Evolutionary conservation across 1,284 basidiomycete species (phyloP), one percentile per base, ranked within the genome.

Genomic region (Inonotus hispidus): DNA sequence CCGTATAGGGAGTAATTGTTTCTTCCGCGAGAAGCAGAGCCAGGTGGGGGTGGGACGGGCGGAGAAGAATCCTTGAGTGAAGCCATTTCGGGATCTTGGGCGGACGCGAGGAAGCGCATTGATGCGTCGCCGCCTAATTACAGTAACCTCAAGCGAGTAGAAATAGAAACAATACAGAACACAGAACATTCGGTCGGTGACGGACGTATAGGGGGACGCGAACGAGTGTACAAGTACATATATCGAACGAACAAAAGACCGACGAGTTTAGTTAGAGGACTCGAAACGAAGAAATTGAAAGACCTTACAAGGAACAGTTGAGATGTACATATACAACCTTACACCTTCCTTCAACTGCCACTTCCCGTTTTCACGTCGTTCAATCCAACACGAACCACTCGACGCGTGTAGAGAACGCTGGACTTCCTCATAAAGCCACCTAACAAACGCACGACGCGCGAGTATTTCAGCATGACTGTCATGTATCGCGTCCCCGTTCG

Each of bases 81-180:
- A 1, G 92, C 88, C 77, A 88, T 87, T 29, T 77, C 77, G 35
- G 79, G 76, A 64, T 90, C 85, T 72, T 95, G 92, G 35, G 79
- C 74, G 0, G 82, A 75, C 2, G 92, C 86, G 3, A 95, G 81
- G 65, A 85, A 82, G 2, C 88, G 79, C 68, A 82, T 95, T 4
- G 95, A 97, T 1, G 92, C 92, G 68, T 97, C 95, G 5, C 95
- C 95, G 68, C 93, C 93, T 94, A n/a, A n/a, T n/a, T n/a, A n/a
- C n/a, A n/a, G n/a, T n/a, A 13, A 32, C 25, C 14, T n/a, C 19
- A 32, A 50, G 37, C n/a, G n/a, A 45, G 19, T 45, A 35, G 45
- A 60, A 38, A n/a, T n/a, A n/a, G 38, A 11, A 16, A 59, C 19
- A 50, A 50, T 11, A n/a, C 49, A 10, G 21, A 1, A 25, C 14